Conservation (phyloP, 2,329 filamentous ascomycete genomes). For the Fusarium chlamydosporum region DNA sequence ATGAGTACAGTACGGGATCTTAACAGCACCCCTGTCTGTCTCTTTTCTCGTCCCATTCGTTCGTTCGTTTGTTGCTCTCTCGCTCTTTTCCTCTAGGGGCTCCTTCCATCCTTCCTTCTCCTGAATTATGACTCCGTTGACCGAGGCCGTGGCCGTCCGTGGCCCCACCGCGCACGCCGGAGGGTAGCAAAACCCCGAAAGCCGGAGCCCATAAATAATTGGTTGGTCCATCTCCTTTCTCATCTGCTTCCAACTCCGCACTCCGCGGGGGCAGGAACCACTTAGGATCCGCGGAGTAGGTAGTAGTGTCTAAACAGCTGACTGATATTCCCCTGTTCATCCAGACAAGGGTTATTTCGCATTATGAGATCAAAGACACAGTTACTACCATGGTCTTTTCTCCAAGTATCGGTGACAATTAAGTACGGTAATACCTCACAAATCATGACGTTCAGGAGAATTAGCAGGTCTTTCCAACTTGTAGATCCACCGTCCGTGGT, state of each 20-base stretch:
- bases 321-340: background rate
- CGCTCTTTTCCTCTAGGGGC: background rate
- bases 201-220: constrained; percentile 34
- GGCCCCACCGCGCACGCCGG: constrained; percentile 40
- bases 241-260: constrained; percentile 41
- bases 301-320: constrained; percentile 6
- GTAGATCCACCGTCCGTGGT: background rate
- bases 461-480: background rate
- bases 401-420: background rate
- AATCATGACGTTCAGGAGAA: background rate
- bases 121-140: constrained; percentile 15
- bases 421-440: background rate
- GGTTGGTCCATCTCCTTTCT: constrained; percentile 7
- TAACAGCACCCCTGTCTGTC: constrained; percentile 2
- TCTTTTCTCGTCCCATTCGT: background rate
- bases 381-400: no score
- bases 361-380: background rate
- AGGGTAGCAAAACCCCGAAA: constrained; percentile 51
- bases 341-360: constrained; percentile 1
- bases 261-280: constrained; percentile 35
- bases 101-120: constrained; percentile 17
- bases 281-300: constrained; percentile 29
- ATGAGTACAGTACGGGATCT: background rate
- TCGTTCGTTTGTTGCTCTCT: background rate
- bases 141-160: constrained; percentile 19